Evolutionary conservation across 23 red algal genomes (phyloP).

Genomic region (Gracilaria domingensis): DNA sequence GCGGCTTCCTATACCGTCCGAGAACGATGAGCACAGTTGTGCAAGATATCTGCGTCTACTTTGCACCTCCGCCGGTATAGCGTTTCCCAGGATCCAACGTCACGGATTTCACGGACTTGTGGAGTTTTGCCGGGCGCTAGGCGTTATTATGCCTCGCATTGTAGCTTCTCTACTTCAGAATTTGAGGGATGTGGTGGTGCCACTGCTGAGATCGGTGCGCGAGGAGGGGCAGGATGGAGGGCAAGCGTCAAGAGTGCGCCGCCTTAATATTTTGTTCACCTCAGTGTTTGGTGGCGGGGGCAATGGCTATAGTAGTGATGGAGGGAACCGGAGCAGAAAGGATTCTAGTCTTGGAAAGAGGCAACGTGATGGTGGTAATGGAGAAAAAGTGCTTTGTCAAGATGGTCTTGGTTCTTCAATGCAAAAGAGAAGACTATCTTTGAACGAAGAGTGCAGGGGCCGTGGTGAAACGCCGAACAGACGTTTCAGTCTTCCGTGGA

Average conservation of each 20-base stretch:
- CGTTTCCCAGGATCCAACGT: neutral
- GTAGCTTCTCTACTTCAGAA: neutral
- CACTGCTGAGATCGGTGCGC: neutral
- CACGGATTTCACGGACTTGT: slow-evolving; percentile 21
- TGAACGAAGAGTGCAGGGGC: slow-evolving; percentile 4
- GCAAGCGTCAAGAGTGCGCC: slow-evolving; percentile 7
- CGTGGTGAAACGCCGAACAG: neutral
- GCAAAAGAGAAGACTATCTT: neutral
- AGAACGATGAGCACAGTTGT: neutral
- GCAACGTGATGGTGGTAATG: neutral
- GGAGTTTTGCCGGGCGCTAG: slow-evolving; percentile 8
- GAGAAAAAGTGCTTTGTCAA: neutral
- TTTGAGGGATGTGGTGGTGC: neutral
- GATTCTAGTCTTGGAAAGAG: slow-evolving; percentile 11
- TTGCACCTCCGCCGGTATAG: neutral
- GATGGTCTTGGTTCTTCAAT: neutral
- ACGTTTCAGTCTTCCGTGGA: slow-evolving; percentile 25
- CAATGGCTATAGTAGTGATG: neutral
- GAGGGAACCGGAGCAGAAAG: neutral
- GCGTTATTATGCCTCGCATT: neutral
- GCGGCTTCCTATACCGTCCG: neutral
- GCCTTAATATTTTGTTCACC: slow-evolving; percentile 6
- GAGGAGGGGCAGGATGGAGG: neutral
- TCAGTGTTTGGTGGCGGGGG: neutral
- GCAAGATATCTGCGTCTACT: neutral